phyloP scores from a whole-genome alignment of 495 filamentous ascomycete genomes.

The Xylaria cubensis region DNA sequence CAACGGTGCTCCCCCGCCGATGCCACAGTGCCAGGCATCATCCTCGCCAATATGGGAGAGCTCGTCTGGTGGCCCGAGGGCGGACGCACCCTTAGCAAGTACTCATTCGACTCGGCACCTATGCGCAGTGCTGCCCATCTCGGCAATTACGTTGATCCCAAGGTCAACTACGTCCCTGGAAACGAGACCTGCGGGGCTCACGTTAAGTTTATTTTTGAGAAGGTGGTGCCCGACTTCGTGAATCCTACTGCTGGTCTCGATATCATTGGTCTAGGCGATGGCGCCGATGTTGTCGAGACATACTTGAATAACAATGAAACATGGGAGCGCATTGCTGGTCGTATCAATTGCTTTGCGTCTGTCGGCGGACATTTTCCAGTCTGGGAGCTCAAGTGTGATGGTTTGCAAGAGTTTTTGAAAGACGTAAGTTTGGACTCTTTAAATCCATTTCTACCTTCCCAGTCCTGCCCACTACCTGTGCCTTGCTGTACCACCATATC shows the following conservation, averaged over 20 bases:
- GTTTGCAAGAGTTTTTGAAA: constrained; percentile 53
- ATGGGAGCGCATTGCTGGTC: constrained; percentile 55
- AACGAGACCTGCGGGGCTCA: constrained; percentile 63
- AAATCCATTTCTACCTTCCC: no score
- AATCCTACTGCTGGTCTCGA: constrained; percentile 60
- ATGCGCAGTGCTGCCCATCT: constrained; percentile 62
- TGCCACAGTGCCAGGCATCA: constrained; percentile 52
- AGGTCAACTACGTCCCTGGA: constrained; percentile 60
- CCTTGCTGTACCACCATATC: background rate
- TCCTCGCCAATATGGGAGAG: constrained; percentile 78
- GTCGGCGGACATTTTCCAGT: constrained; percentile 47
- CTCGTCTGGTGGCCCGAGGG: constrained; percentile 69
- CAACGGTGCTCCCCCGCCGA: constrained; percentile 42
- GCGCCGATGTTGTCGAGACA: constrained; percentile 56
- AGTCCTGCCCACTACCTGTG: background rate
- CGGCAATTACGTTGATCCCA: constrained; percentile 44
- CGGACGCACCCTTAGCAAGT: constrained; percentile 59
- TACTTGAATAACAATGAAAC: constrained; percentile 59
- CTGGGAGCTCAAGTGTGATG: constrained; percentile 42
- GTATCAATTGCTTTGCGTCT: constrained; percentile 48
- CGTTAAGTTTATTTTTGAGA: constrained; percentile 66
- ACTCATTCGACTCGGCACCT: constrained; percentile 60
- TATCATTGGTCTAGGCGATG: constrained; percentile 68
- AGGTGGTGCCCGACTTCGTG: constrained; percentile 59
- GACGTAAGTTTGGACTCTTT: constrained; percentile 46